Evolutionary conservation across 169 alveolate genomes (phyloP).

Genomic region (Cryptosporidium sp.): DNA sequence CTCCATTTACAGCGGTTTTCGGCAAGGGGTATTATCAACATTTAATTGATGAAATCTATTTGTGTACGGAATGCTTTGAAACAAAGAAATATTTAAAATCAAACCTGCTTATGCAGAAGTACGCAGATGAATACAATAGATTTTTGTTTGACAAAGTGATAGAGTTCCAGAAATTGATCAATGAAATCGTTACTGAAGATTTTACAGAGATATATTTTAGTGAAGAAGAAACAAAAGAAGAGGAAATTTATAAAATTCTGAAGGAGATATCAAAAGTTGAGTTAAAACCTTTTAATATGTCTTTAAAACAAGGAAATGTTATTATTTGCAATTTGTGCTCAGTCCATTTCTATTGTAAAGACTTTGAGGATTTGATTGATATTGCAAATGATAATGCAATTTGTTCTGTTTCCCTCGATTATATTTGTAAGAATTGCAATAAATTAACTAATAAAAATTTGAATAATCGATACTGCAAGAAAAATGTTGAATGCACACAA

Average conservation of each 20-base stretch:
- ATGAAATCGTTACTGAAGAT: neutral
- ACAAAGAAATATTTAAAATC: neutral
- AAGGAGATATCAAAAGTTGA: neutral
- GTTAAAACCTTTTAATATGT: neutral
- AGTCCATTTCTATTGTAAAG: neutral
- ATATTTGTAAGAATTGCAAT: constrained; percentile 14
- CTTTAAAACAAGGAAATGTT: neutral
- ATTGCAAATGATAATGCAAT: constrained; percentile 8
- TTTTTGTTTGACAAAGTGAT: neutral
- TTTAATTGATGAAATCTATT: constrained; percentile 15
- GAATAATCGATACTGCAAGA: no score
- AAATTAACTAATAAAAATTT: neutral
- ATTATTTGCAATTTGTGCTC: constrained; percentile 61
- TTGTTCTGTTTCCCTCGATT: constrained; percentile 31
- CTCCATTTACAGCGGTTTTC: constrained; percentile 50
- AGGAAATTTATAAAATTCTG: neutral
- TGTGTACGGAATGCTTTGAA: constrained; percentile 41
- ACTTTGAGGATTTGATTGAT: constrained; percentile 23
- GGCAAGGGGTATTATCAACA: constrained; percentile 66
- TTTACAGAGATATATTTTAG: neutral
- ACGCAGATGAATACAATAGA: neutral
- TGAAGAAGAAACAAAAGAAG: neutral
- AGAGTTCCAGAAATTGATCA: neutral
- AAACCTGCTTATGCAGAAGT: neutral
- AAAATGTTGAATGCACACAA: neutral